Base-by-base conservation (phyloP, 352 stramenopile species). In the Peronospora destructor region DNA sequence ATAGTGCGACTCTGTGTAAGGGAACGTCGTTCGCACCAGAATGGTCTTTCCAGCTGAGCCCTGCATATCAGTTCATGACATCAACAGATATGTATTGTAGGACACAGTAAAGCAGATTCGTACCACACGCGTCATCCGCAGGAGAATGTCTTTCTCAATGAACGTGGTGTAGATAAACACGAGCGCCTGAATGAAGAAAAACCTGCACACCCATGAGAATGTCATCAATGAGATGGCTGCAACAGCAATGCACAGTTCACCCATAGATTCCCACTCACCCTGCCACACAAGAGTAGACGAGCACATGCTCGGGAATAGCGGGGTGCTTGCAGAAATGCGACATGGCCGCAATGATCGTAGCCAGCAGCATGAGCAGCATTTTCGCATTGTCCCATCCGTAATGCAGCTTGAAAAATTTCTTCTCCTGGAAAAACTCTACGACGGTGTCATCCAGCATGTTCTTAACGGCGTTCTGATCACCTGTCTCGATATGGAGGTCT, bases 361-460 rank as follows among this genome's bases (percentile, higher is more conserved):
- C 76, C 25, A 91, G 14, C 37, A 84, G 64, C 80, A 94, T 90
- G 11, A 88, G 50, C 40, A 89, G 34, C 30, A 94, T 56, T 55
- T 94, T 94, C 41, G 83, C 56, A 49, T 94, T 94, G 59, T 94
- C 80, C 71, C 75, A 85, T 25, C 68, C 76, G 48, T 91, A 91
- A 40, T 87, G 71, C 23, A 89, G 62, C 38, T 64, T 55, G 37
- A 74, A 86, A 3, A 75, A 57, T 23, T 68, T 41, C 41, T 76
- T 82, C 16, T 66, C 64, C 49, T 88, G 54, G 45, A 89, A 87
- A 48, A 81, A 76, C 59, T 90, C 83, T 44, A 71, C 53, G 42
- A 94, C 72, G 13, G 72, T 76, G 52, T 94, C 83, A 56, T 94
- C 83, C 45, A 94, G 61, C 32, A 94, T 68, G 53, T 91, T 91